A percentile compares a stretch with the other conserved stretches of the same genome.
Evolutionary conservation across 1,139 yeast genomes (phyloP).

Genomic region (Suhomyces chickasaworum): DNA sequence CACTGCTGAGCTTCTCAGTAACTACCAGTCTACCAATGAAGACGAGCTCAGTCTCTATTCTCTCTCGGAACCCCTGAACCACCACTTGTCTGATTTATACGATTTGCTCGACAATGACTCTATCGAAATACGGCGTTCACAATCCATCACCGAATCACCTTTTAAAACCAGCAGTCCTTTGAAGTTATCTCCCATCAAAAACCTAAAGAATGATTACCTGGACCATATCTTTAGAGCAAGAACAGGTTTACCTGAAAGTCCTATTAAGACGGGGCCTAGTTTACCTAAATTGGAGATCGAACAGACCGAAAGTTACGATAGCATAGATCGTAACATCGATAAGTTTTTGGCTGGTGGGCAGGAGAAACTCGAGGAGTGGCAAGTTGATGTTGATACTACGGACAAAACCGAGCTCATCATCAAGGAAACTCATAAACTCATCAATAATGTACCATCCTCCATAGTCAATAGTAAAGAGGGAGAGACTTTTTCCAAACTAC

Average conservation of each 20-base stretch:
- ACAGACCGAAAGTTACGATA: slow-evolving; percentile 10
- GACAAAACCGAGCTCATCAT: slow-evolving; percentile 30
- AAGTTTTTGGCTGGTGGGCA: slow-evolving; percentile 9
- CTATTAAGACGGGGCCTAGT: slow-evolving; percentile 14
- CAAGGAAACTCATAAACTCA: slow-evolving; percentile 33
- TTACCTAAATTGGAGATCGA: slow-evolving; percentile 10
- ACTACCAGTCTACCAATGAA: slow-evolving; percentile 15
- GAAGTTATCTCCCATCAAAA: slow-evolving; percentile 21
- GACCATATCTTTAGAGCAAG: slow-evolving; percentile 22
- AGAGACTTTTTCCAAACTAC: slow-evolving; percentile 27
- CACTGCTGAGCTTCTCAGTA: slow-evolving; percentile 20
- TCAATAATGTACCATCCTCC: slow-evolving; percentile 28
- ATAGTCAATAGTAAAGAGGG: slow-evolving; percentile 28
- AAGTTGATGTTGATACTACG: slow-evolving; percentile 16
- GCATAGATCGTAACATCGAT: slow-evolving; percentile 17
- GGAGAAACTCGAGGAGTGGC: not conserved
- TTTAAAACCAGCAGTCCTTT: slow-evolving; percentile 18
- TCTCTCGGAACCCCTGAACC: slow-evolving; percentile 11
- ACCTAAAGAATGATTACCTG: slow-evolving; percentile 23
- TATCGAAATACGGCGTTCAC: slow-evolving; percentile 19
- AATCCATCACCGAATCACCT: slow-evolving; percentile 16
- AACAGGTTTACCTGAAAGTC: slow-evolving; percentile 18
- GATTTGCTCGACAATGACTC: slow-evolving; percentile 20
- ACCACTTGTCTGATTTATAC: slow-evolving; percentile 17
- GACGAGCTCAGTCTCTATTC: slow-evolving; percentile 20